phyloP scores from a whole-genome alignment of 2,329 filamentous ascomycete genomes.

The Parasarocladium wereldwijsianum region DNA sequence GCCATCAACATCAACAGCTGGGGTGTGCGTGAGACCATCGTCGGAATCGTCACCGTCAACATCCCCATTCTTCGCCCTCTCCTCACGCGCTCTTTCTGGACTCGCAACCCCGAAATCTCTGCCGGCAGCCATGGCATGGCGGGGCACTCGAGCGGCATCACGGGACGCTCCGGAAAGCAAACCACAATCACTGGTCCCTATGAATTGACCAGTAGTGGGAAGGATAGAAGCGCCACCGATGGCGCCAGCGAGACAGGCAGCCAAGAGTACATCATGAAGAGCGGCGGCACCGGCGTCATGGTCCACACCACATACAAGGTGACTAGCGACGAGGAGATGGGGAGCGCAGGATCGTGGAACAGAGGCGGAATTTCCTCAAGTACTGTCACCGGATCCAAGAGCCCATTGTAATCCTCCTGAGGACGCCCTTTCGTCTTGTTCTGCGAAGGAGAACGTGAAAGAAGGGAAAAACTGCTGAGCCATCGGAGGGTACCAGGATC shows the following conservation, averaged over 20 bases:
- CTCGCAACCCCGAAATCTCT: neutral
- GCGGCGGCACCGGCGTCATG: neutral
- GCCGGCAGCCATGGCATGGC: too few relatives aligned
- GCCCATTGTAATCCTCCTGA: too few relatives aligned
- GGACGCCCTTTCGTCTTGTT: too few relatives aligned
- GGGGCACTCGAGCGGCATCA: neutral
- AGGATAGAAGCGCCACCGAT: neutral
- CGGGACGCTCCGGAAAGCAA: neutral
- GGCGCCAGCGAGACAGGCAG: neutral
- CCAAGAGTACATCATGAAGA: conserved; percentile 1
- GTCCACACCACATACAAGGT: conserved; percentile 2
- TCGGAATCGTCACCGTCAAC: conserved; percentile 6
- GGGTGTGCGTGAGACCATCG: conserved; percentile 8
- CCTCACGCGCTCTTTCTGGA: conserved; percentile 4
- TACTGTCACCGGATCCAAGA: too few relatives aligned
- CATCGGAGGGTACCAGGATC: too few relatives aligned
- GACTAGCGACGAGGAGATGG: conserved; percentile 2
- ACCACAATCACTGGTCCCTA: neutral
- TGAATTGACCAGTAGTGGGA: neutral
- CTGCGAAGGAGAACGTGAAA: too few relatives aligned
- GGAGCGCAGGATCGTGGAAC: too few relatives aligned
- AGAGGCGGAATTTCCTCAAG: too few relatives aligned
- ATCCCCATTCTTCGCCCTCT: conserved; percentile 5
- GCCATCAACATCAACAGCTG: conserved; percentile 11
- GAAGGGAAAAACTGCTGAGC: too few relatives aligned